Conservation (phyloP, 2,329 filamentous ascomycete genomes). For the Curvularia sp. region DNA sequence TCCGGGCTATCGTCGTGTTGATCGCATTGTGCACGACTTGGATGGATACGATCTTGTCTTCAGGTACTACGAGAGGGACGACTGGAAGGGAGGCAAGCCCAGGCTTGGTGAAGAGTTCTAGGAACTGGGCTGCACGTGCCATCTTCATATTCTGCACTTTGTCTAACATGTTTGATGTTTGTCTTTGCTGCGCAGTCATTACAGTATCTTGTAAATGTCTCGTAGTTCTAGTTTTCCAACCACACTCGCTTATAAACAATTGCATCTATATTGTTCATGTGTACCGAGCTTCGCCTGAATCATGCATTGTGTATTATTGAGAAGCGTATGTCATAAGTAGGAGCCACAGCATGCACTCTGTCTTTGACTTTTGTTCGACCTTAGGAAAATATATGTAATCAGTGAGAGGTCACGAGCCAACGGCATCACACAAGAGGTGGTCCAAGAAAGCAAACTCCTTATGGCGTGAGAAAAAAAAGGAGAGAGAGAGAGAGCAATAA, state of each 20-base stretch:
- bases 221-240: background rate
- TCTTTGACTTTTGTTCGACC: background rate
- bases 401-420: no score
- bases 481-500: background rate
- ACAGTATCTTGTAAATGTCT: slow-evolving; percentile 4
- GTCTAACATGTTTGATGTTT: background rate
- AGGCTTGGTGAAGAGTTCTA: slow-evolving; percentile 62
- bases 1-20: slow-evolving; percentile 84
- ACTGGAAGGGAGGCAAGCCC: slow-evolving; percentile 72
- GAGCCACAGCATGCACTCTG: background rate
- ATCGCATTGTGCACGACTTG: slow-evolving; percentile 95
- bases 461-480: background rate
- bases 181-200: slow-evolving; percentile 15
- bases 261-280: background rate
- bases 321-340: background rate
- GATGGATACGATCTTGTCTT: slow-evolving; percentile 98
- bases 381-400: background rate
- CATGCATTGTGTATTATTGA: background rate
- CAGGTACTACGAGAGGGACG: slow-evolving; percentile 91
- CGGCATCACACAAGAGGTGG: no score
- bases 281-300: background rate
- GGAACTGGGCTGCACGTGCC: background rate
- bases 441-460: no score
- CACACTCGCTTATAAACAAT: background rate
- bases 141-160: background rate